Percentiles rank a stretch among this genome's conserved stretches.
These are phyloP conservation scores for Agarophyton chilense DNA, from an alignment of 23 red algal genomes.

Conservation along the genomic window DNA sequence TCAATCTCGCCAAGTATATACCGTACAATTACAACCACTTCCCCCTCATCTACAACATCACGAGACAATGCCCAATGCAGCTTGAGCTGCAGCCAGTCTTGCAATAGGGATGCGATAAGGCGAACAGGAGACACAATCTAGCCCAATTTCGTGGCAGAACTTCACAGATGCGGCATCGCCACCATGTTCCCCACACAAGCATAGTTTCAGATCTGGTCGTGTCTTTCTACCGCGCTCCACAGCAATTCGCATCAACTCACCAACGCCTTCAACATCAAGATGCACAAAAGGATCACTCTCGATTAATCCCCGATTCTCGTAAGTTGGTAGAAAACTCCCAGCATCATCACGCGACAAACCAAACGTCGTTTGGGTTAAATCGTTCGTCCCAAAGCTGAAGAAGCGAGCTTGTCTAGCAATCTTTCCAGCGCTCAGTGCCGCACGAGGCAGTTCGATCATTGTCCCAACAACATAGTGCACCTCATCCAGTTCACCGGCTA, in stretches of 20 bases:
- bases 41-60: background rate
- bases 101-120: constrained; percentile 60
- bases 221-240: constrained; percentile 56
- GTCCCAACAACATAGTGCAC: constrained; percentile 59
- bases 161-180: constrained; percentile 44
- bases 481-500: background rate
- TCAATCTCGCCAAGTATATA: background rate
- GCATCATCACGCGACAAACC: constrained; percentile 70
- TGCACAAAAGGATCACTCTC: constrained; percentile 55
- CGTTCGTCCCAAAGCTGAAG: constrained; percentile 73
- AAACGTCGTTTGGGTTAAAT: constrained; percentile 63
- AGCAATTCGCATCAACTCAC: constrained; percentile 49
- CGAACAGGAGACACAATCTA: constrained; percentile 63
- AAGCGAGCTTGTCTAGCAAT: constrained; percentile 60
- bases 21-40: background rate
- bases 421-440: constrained; percentile 49
- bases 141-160: constrained; percentile 54
- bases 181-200: constrained; percentile 66
- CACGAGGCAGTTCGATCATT: constrained; percentile 65
- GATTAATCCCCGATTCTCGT: constrained; percentile 53
- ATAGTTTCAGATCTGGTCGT: constrained; percentile 26
- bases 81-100: constrained; percentile 50
- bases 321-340: constrained; percentile 43
- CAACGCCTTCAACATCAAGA: constrained; percentile 57
- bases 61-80: background rate